Percentiles rank a stretch among this genome's conserved stretches.
These are phyloP conservation scores for Tolypocladium paradoxum DNA, from an alignment of 2,329 filamentous ascomycete genomes.

Conservation along the genomic window DNA sequence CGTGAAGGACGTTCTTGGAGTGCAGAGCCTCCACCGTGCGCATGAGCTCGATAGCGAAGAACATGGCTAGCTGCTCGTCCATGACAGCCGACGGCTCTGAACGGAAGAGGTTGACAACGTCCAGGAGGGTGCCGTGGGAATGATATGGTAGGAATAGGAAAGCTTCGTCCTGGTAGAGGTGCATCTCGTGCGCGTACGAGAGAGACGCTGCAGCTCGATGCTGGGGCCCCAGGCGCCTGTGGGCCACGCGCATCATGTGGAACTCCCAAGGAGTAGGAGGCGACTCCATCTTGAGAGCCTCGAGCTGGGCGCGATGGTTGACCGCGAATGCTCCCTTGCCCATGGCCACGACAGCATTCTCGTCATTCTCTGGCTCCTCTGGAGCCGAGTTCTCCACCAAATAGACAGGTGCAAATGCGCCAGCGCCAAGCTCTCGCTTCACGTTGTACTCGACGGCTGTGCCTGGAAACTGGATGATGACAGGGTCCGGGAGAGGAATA, in stretches of 20 bases:
- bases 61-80: conserved; percentile 89
- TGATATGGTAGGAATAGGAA: conserved; percentile 84
- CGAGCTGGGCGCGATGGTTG: conserved; percentile 47
- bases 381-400: conserved; percentile 65
- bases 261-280: conserved; percentile 91
- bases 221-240: conserved; percentile 60
- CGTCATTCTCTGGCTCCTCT: conserved; percentile 31
- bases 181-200: conserved; percentile 77
- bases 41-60: conserved; percentile 84
- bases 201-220: conserved; percentile 67
- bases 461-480: conserved; percentile 58
- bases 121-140: conserved; percentile 85
- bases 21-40: conserved; percentile 85
- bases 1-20: conserved; percentile 68
- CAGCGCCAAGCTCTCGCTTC: conserved; percentile 78
- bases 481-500: conserved; percentile 45
- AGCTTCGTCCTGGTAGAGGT: conserved; percentile 81
- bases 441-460: conserved; percentile 61
- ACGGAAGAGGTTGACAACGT: conserved; percentile 80
- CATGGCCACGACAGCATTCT: conserved; percentile 39
- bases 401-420: conserved; percentile 92
- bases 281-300: conserved; percentile 91
- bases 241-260: conserved; percentile 80
- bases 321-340: conserved; percentile 51
- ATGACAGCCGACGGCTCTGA: conserved; percentile 63